Percentiles rank a stretch among this genome's conserved stretches.
phyloP scores from a whole-genome alignment of 2,329 filamentous ascomycete genomes.

The Leptographium procerum region DNA sequence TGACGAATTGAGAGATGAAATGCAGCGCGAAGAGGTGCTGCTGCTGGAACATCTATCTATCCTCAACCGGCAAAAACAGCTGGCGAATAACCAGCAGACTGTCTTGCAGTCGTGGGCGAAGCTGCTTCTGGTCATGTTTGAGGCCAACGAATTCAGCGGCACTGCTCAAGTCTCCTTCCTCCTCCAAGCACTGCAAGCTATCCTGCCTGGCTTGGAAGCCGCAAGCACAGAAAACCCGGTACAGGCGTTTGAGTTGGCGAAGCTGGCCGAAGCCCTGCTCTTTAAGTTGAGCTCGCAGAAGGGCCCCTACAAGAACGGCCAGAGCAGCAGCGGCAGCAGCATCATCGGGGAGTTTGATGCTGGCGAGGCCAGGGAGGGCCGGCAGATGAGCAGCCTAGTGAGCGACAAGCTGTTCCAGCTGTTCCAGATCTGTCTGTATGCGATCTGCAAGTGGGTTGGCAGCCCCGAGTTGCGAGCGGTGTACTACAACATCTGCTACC shows the following conservation, averaged over 20 bases:
- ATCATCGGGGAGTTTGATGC: conserved; percentile 26
- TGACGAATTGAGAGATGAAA: conserved; percentile 31
- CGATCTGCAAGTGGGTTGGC: conserved; percentile 63
- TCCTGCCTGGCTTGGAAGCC: conserved; percentile 75
- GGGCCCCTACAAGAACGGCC: neutral
- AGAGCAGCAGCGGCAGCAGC: conserved; percentile 3
- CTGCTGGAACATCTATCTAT: conserved; percentile 51
- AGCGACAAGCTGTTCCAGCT: conserved; percentile 85
- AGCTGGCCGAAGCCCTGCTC: conserved; percentile 61
- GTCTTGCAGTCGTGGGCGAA: conserved; percentile 78
- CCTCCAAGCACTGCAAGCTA: conserved; percentile 74
- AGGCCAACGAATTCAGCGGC: conserved; percentile 68
- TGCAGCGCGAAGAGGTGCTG: conserved; percentile 48
- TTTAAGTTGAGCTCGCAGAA: conserved; percentile 53
- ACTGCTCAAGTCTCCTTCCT: conserved; percentile 65
- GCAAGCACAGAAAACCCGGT: conserved; percentile 57
- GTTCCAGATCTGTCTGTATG: conserved; percentile 75
- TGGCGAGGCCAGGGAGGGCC: conserved; percentile 19
- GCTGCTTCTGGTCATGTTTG: conserved; percentile 71
- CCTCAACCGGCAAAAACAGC: conserved; percentile 50
- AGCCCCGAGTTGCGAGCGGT: conserved; percentile 64
- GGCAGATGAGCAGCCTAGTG: conserved; percentile 55
- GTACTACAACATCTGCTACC: conserved; percentile 86
- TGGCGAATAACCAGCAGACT: conserved; percentile 46
- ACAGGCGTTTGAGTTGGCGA: conserved; percentile 65